These are phyloP conservation scores for Solanum dulcamara DNA, from an alignment of 257 asterid species.

Conservation along the genomic window DNA sequence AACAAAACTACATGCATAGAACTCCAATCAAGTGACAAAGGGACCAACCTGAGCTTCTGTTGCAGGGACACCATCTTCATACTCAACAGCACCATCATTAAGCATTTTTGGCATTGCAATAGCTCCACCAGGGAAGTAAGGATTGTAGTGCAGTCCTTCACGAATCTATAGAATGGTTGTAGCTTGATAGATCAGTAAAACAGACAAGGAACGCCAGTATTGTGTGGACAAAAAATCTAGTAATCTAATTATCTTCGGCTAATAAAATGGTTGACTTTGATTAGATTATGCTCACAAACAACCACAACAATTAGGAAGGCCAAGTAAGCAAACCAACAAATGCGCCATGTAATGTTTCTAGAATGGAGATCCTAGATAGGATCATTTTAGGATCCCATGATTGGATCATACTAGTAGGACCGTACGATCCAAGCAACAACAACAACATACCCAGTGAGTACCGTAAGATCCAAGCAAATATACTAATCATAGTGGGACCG, in stretches of 20 bases:
- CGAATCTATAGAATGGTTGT: conserved; percentile 31
- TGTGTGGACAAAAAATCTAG: not conserved
- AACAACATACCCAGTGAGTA: too few species aligned
- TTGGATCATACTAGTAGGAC: not conserved
- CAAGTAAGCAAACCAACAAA: not conserved
- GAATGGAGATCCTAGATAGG: not conserved
- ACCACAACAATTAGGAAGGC: not conserved
- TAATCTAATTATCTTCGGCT: not conserved
- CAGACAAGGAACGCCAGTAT: not conserved
- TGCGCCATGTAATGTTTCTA: not conserved
- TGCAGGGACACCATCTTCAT: conserved; percentile 75
- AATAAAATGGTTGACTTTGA: not conserved
- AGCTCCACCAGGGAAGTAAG: conserved; percentile 83
- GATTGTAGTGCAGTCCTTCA: conserved; percentile 64
- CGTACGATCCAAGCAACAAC: not conserved
- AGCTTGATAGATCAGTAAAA: not conserved
- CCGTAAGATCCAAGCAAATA: too few species aligned
- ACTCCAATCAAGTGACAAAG: not conserved
- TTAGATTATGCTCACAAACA: not conserved
- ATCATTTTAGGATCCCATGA: not conserved
- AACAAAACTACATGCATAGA: not conserved
- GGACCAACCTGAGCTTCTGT: conserved; percentile 59
- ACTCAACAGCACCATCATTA: conserved; percentile 69
- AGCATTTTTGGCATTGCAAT: conserved; percentile 85
- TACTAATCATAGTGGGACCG: too few species aligned